Base-by-base conservation (phyloP, 2,329 filamentous ascomycete genomes). In the Colletotrichum cereale region DNA sequence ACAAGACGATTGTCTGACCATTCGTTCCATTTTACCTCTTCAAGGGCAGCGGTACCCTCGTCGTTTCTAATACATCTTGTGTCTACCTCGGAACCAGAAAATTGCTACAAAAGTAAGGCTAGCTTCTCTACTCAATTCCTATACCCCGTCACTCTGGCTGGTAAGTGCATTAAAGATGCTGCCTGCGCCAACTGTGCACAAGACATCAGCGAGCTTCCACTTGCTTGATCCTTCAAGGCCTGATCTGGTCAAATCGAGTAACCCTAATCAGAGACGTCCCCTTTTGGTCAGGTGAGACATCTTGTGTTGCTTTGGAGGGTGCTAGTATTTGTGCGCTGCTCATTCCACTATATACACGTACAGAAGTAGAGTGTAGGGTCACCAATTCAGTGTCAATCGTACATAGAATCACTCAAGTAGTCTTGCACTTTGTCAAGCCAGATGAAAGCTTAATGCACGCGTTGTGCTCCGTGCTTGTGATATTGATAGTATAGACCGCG, bases 141-240 rank as follows among this genome's bases (percentile, higher is more conserved):
- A n/a, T n/a, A n/a, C n/a, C n/a, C n/a, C 40, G 60, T 42, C 14
- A 52, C 42, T 5, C 38, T 68, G 11, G 66, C 42, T 24, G 52
- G 40, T 3, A 52, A 58, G 21, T 68, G 66, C 42, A 26, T 52
- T 31, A 58, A 60, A 24, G 12, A 58, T 38, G 34, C 18, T 31
- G 66, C 58, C 31, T 68, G 66, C 16, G 40, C 66, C 40, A 52
- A 60, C 34, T 58, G 66, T 18, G n/a, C 3, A 40, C 26, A 2
- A 36, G 34, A 64, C 50, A 50, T 31, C 52, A 68, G n/a, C n/a
- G n/a, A n/a, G n/a, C n/a, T n/a, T n/a, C 40, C 52, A 50, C 57
- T 1, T 50, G 42, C 40, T 64, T 64, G 34, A 31, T 21, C 26
- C 66, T n/a, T n/a, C n/a, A n/a, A n/a, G n/a, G n/a, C n/a, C n/a